Percentiles rank a stretch among this genome's conserved stretches.
phyloP scores from a whole-genome alignment of 768 basidiomycete genomes.

The Tricholoma hemisulphureum region DNA sequence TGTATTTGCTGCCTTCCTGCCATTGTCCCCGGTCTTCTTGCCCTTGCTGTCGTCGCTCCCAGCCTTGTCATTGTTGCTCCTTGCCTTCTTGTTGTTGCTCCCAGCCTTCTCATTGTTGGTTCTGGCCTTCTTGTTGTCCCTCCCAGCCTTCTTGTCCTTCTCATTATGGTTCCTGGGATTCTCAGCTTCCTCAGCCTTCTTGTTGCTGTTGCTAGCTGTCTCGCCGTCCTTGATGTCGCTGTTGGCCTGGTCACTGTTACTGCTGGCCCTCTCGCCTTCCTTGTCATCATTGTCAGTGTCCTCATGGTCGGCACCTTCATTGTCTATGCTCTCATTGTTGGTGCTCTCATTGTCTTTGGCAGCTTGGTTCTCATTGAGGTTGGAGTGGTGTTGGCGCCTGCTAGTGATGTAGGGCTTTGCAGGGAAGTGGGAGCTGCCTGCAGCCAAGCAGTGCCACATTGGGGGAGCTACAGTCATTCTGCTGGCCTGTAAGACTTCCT shows the following conservation, averaged over 20 bases:
- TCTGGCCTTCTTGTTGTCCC: no score
- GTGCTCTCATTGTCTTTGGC: no score
- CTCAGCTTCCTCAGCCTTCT: no score
- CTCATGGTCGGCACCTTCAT: no score
- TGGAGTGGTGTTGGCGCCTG: background rate
- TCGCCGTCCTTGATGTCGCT: background rate
- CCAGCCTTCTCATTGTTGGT: background rate
- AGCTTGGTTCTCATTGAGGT: background rate
- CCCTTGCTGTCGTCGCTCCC: no score
- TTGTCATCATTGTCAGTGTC: background rate
- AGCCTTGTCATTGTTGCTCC: background rate
- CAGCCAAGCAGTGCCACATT: background rate
- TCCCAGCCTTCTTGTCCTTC: no score
- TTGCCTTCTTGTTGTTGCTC: background rate
- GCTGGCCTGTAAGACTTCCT: background rate
- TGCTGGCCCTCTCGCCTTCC: no score
- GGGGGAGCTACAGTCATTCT: background rate
- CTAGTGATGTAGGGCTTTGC: background rate
- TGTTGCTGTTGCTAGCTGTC: no score
- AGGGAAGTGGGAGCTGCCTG: background rate
- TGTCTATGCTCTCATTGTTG: no score
- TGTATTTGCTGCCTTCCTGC: no score
- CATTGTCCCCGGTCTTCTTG: no score
- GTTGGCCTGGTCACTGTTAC: background rate
- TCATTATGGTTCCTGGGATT: no score